Base-by-base conservation (phyloP, 768 basidiomycete genomes). In the Termitomyces sp. region DNA sequence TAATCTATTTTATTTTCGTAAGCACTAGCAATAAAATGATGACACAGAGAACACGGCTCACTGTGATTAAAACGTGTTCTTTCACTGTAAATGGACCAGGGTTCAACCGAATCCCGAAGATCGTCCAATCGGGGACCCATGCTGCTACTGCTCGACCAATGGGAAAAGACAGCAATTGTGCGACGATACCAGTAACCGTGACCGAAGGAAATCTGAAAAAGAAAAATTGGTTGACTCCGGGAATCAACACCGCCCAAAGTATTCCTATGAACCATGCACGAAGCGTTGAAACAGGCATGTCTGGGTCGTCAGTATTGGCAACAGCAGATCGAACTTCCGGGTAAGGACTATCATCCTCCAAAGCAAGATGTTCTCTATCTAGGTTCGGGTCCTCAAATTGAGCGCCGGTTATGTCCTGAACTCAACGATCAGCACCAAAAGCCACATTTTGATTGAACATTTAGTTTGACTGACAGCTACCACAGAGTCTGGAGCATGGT, bases 11-110 rank as follows among this genome's bases (percentile, higher is more conserved):
- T n/a, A 14, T 2, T 12, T 20, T 41, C 32, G 8, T 41, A 1
- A 36, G 20, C 18, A 41, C 18, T 36, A 13, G 52, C 6, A 20
- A 4, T 9, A 46, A 52, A 23, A 48, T 54, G 43, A 14, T 43
- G 35, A 28, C 20, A 32, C 49, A 60, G 36, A 43, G 20, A 49
- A 40, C 38, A 18, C 2, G 14, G 65, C 79, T 63, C 61, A 82
- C 77, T 54, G 79, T 79, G 63, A 82, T 76, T 61, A 82, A 68
- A 50, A 89, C 90, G 68, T 89, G 87, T 65, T 91, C 88, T 68
- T 91, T 91, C 69, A 90, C 82, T 2, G 81, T 80, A 72, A 91
- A 91, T 2, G 83, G 87, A 30, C 90, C 90, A 0, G 89, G 89
- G 68, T 91, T 91, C 44, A 91, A 66, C 5, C 80, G 73, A 50